A percentile compares a stretch with the other conserved stretches of the same genome.
Evolutionary conservation across 257 asterid genomes (phyloP).

Genomic region (Osmanthus fragrans): DNA sequence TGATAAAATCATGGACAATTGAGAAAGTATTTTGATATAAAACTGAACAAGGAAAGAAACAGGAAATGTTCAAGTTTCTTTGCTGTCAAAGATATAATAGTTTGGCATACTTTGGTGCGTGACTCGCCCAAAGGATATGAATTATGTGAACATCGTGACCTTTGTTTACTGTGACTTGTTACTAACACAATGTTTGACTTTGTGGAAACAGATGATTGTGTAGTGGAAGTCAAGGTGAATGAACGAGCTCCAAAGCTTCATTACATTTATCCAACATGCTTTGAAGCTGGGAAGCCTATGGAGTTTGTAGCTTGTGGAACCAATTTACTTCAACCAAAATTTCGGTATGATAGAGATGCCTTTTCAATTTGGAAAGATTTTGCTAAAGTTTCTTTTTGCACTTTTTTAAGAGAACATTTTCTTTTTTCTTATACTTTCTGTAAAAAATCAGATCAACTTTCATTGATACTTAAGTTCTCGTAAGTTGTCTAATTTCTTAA

Average conservation of each 20-base stretch:
- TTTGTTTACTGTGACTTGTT: slow-evolving; percentile 13
- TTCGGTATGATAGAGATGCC: slow-evolving; percentile 54
- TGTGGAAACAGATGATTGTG: slow-evolving; percentile 59
- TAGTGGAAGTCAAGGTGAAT: slow-evolving; percentile 57
- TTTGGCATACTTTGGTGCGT: background rate
- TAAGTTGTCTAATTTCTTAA: background rate
- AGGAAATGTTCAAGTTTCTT: background rate
- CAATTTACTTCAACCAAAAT: slow-evolving; percentile 70
- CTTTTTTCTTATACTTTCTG: background rate
- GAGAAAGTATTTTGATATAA: background rate
- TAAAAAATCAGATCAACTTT: too few relatives aligned
- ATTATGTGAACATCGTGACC: background rate
- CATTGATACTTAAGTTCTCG: background rate
- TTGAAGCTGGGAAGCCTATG: slow-evolving; percentile 91
- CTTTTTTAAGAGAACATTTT: too few relatives aligned
- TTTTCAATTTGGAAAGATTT: background rate
- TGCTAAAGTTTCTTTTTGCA: background rate
- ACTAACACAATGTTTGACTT: slow-evolving; percentile 19
- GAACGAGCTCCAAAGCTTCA: slow-evolving; percentile 76
- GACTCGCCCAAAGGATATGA: background rate
- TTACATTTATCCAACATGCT: slow-evolving; percentile 72
- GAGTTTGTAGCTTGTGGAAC: slow-evolving; percentile 89
- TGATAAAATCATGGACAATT: background rate
- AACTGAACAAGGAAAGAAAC: slow-evolving; percentile 1
- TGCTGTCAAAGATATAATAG: background rate